These are phyloP conservation scores for Ogataea naganishii DNA, from an alignment of 805 yeast genomes.

Conservation along the genomic window DNA sequence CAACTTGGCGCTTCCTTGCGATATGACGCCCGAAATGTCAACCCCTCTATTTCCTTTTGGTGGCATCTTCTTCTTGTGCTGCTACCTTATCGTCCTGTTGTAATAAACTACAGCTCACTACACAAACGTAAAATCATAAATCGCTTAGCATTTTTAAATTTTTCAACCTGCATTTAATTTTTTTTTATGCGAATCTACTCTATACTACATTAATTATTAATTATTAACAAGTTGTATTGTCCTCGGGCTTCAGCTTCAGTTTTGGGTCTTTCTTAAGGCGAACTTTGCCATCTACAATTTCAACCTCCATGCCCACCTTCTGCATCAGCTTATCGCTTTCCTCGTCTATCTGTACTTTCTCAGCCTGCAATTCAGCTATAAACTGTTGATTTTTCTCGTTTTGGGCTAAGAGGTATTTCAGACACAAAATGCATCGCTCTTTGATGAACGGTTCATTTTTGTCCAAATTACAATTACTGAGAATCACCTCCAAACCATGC, in stretches of 20 bases:
- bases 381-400: slow-evolving; percentile 68
- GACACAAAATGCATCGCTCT: slow-evolving; percentile 75
- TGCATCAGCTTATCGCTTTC: slow-evolving; percentile 33
- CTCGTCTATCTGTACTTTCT: slow-evolving; percentile 49
- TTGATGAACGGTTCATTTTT: slow-evolving; percentile 82
- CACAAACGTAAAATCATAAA: not conserved
- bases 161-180: too few relatives aligned
- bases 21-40: slow-evolving; percentile 20
- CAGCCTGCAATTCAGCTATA: slow-evolving; percentile 72
- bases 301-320: slow-evolving; percentile 72
- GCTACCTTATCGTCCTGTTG: not conserved
- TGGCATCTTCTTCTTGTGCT: slow-evolving; percentile 3
- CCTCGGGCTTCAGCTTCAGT: too few relatives aligned
- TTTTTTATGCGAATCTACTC: too few relatives aligned
- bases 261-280: slow-evolving; percentile 34
- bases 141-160: slow-evolving; percentile 1
- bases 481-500: slow-evolving; percentile 62
- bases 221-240: too few relatives aligned
- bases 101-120: not conserved
- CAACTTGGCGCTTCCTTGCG: slow-evolving; percentile 39
- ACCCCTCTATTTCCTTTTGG: slow-evolving; percentile 8
- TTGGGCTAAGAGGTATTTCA: slow-evolving; percentile 55
- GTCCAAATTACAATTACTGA: slow-evolving; percentile 81
- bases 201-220: too few relatives aligned
- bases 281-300: slow-evolving; percentile 65